Conservation (phyloP, 495 filamentous ascomycete species). For the Penicillium turbatum region DNA sequence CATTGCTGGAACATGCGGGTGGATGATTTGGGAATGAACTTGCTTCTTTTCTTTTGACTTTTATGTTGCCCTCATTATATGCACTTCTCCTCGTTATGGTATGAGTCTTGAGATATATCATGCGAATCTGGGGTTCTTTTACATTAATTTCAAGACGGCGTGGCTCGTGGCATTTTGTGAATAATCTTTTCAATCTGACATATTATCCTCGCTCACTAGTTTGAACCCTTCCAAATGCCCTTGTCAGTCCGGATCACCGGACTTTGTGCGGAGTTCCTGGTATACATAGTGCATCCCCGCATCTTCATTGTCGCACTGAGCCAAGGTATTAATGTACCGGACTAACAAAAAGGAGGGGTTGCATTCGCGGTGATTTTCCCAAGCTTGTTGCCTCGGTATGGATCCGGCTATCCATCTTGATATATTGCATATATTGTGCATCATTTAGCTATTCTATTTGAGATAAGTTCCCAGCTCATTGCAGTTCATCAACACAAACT, state of each 20-base stretch:
- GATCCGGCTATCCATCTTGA: background rate
- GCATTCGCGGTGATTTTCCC: conserved; percentile 3
- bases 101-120: background rate
- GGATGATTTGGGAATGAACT: conserved; percentile 31
- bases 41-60: background rate
- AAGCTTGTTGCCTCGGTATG: conserved; percentile 5
- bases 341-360: conserved; percentile 8
- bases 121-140: background rate
- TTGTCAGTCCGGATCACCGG: background rate
- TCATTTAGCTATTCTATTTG: background rate
- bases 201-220: background rate
- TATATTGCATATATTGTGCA: background rate
- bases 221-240: background rate
- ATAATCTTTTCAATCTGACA: conserved; percentile 12
- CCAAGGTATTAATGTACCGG: background rate
- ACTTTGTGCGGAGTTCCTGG: background rate
- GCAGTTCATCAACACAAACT: background rate
- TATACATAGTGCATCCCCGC: background rate
- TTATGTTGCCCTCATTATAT: background rate
- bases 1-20: conserved; percentile 29
- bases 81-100: background rate
- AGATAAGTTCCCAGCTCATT: background rate
- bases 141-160: background rate
- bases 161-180: conserved; percentile 13
- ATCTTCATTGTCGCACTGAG: background rate